phyloP scores from a whole-genome alignment of 1,284 basidiomycete genomes.

The Ceratobasidium sp. region DNA sequence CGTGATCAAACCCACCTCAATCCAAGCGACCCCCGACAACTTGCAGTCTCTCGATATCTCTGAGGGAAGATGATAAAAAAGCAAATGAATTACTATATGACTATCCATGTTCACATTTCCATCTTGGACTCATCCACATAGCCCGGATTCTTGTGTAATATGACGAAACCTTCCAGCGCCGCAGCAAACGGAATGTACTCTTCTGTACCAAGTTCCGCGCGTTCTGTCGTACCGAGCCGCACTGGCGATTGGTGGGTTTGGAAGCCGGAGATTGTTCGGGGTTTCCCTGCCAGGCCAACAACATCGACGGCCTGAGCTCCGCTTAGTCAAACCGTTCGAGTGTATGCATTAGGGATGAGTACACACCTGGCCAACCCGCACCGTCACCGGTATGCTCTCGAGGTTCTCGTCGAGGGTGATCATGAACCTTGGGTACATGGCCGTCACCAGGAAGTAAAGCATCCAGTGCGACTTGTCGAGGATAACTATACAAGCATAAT shows the following conservation, averaged over 20 bases:
- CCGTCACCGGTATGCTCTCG: conserved; percentile 85
- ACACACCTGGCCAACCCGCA: conserved; percentile 89
- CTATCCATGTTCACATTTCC: conserved; percentile 44
- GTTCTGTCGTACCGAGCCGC: conserved; percentile 90
- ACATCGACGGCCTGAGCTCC: conserved; percentile 79
- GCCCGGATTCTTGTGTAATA: conserved; percentile 87
- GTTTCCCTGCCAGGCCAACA: conserved; percentile 91
- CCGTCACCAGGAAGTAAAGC: conserved; percentile 93
- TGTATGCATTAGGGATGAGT: conserved; percentile 1
- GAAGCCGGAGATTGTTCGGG: conserved; percentile 92
- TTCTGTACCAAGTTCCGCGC: conserved; percentile 96
- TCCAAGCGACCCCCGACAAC: too few relatives aligned
- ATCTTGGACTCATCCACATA: conserved; percentile 48
- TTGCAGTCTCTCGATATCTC: background rate
- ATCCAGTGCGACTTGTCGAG: conserved; percentile 98
- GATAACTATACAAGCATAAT: conserved; percentile 67
- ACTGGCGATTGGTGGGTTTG: conserved; percentile 98
- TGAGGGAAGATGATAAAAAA: conserved; percentile 21
- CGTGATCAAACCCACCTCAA: background rate
- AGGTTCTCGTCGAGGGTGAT: conserved; percentile 96
- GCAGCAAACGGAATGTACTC: conserved; percentile 93
- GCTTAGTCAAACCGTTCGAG: conserved; percentile 47
- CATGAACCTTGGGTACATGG: conserved; percentile 98
- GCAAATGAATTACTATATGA: conserved; percentile 37
- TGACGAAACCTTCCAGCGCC: conserved; percentile 90